Conservation (phyloP, 805 yeast genomes). For the Millerago galiae region DNA sequence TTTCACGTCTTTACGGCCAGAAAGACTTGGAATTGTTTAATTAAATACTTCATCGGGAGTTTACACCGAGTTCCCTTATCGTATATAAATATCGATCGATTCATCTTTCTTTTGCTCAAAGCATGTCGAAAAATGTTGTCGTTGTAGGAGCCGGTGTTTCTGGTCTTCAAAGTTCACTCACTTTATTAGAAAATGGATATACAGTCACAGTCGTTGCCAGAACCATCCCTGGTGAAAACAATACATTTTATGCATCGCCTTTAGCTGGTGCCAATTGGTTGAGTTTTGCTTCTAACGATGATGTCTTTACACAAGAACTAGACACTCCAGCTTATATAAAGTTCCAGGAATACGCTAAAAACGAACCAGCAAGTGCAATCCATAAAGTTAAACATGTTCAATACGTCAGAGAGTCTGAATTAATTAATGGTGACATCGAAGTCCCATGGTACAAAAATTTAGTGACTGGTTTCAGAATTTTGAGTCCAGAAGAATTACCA, state of each 20-base stretch:
- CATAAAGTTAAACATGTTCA: slow-evolving; percentile 18
- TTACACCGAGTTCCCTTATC: not conserved
- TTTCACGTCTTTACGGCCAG: slow-evolving; percentile 10
- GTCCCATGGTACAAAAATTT: slow-evolving; percentile 44
- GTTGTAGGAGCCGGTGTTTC: slow-evolving; percentile 41
- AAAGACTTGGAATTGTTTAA: not conserved
- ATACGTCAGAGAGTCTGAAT: slow-evolving; percentile 13
- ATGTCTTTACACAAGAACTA: slow-evolving; percentile 30
- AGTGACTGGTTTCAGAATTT: slow-evolving; percentile 33
- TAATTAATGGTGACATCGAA: slow-evolving; percentile 10
- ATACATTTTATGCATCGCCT: slow-evolving; percentile 53
- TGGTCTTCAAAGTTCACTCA: slow-evolving; percentile 46
- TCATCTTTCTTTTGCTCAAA: not conserved
- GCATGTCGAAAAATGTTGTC: not conserved
- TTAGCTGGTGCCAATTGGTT: slow-evolving; percentile 72
- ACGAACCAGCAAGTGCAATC: slow-evolving; percentile 46
- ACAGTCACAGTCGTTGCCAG: slow-evolving; percentile 37
- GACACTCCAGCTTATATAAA: slow-evolving; percentile 45
- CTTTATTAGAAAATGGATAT: slow-evolving; percentile 34
- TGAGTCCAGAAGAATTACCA: slow-evolving; percentile 28
- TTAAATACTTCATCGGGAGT: not conserved
- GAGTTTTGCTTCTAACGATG: slow-evolving; percentile 44
- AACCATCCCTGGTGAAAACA: slow-evolving; percentile 51
- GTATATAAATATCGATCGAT: not conserved
- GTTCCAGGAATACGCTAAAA: slow-evolving; percentile 38